Conservation (phyloP, 2,329 filamentous ascomycete genomes). For the Aspergillus oerlinghausenensis region DNA sequence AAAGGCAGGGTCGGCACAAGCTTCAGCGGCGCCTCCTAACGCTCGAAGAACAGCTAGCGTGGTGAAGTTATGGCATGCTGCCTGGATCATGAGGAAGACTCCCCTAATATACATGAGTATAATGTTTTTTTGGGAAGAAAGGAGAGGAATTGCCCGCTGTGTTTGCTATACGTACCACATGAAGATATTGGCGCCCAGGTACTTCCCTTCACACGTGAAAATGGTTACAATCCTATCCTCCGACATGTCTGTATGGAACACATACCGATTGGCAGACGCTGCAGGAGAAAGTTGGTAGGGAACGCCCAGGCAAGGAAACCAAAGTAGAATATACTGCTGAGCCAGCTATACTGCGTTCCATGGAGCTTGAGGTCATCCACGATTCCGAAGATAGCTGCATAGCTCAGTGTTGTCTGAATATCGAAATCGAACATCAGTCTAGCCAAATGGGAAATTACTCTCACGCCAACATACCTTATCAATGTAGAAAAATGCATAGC, state of each 20-base stretch:
- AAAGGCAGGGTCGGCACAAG: conserved; percentile 56
- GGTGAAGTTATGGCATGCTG: conserved; percentile 51
- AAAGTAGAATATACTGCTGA: conserved; percentile 54
- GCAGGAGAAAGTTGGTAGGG: conserved; percentile 52
- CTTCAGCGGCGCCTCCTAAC: conserved; percentile 54
- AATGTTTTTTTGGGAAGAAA: not conserved
- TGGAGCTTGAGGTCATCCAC: conserved; percentile 53
- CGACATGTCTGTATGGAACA: too few species aligned
- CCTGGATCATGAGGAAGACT: conserved; percentile 49
- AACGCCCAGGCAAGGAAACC: conserved; percentile 53
- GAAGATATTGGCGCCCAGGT: conserved; percentile 55
- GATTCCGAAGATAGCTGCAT: conserved; percentile 63
- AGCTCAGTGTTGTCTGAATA: conserved; percentile 52
- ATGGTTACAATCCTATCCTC: not conserved
- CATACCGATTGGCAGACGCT: conserved; percentile 48
- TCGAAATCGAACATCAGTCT: not conserved
- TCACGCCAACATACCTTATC: conserved; percentile 28
- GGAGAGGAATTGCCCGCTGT: not conserved
- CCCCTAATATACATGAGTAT: conserved; percentile 29
- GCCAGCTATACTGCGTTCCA: conserved; percentile 57
- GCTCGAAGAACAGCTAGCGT: conserved; percentile 55
- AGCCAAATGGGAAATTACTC: not conserved
- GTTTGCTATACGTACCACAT: conserved; percentile 39
- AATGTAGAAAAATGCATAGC: conserved; percentile 52
- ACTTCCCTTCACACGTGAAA: conserved; percentile 36